A percentile compares a stretch with the other conserved stretches of the same genome.
phyloP scores from a whole-genome alignment of 192 early-diverging fungal genomes.

The Entrophospora sp. region DNA sequence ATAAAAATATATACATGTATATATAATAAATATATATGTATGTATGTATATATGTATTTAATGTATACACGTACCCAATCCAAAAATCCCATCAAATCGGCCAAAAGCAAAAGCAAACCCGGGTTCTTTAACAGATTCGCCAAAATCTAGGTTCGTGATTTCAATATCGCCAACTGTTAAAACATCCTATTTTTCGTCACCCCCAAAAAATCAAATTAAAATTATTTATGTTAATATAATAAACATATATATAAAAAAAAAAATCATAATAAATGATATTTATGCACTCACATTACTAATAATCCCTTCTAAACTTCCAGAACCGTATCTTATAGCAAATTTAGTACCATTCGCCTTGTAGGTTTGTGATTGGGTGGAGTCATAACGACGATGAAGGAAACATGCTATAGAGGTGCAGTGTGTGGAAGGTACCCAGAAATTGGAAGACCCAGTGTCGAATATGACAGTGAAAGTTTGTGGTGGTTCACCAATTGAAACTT shows the following conservation, averaged over 20 bases:
- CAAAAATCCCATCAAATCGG: slow-evolving; percentile 96
- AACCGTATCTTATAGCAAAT: slow-evolving; percentile 92
- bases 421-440: slow-evolving; percentile 94
- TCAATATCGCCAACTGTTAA: slow-evolving; percentile 65
- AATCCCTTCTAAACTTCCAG: slow-evolving; percentile 89
- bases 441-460: slow-evolving; percentile 91
- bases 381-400: slow-evolving; percentile 84
- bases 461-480: slow-evolving; percentile 86
- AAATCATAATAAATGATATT: too few species aligned
- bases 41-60: too few species aligned
- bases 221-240: too few species aligned
- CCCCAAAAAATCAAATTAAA: too few species aligned
- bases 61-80: slow-evolving; percentile 45
- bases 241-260: too few species aligned
- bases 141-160: slow-evolving; percentile 76
- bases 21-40: too few species aligned
- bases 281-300: slow-evolving; percentile 65
- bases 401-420: slow-evolving; percentile 93
- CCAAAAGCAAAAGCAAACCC: slow-evolving; percentile 91
- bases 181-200: slow-evolving; percentile 52
- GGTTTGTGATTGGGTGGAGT: slow-evolving; percentile 69
- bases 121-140: slow-evolving; percentile 94
- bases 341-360: slow-evolving; percentile 86
- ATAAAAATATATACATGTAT: too few species aligned
- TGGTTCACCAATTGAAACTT: slow-evolving; percentile 79